These are phyloP conservation scores for Daldinia loculata DNA, from an alignment of 495 filamentous ascomycete species.

Conservation along the genomic window DNA sequence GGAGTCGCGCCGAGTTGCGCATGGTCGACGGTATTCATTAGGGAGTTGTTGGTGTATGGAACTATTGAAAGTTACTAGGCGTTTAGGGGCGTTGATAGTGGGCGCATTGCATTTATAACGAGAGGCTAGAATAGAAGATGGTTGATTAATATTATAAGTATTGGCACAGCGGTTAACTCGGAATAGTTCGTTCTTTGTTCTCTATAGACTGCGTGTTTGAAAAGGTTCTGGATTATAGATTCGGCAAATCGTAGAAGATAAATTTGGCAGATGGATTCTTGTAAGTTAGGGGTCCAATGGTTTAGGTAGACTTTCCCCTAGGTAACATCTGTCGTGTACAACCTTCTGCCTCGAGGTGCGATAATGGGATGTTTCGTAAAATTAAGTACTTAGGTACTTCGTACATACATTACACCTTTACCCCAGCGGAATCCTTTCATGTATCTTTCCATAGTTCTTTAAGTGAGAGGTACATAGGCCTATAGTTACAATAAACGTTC, in stretches of 20 bases:
- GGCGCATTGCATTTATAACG: constrained; percentile 35
- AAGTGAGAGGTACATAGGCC: not conserved
- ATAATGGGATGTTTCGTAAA: constrained; percentile 4
- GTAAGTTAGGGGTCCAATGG: not conserved
- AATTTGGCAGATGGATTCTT: constrained; percentile 17
- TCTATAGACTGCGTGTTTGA: not conserved
- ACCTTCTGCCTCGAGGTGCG: not conserved
- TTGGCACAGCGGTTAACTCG: not conserved
- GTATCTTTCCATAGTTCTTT: not conserved
- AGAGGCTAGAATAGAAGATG: constrained; percentile 12
- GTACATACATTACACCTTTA: not conserved
- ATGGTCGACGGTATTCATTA: constrained; percentile 39
- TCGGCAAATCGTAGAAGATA: constrained; percentile 13
- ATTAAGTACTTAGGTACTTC: not conserved
- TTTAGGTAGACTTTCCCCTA: not conserved
- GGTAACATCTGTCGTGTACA: not conserved
- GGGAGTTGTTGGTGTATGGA: constrained; percentile 13
- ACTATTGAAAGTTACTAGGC: constrained; percentile 22
- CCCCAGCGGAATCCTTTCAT: not conserved
- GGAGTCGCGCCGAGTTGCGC: constrained; percentile 30
- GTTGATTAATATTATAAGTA: constrained; percentile 9
- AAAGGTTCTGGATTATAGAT: constrained; percentile 17
- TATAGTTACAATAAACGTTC: not conserved
- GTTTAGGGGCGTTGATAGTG: constrained; percentile 23
- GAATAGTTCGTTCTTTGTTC: not conserved